Evolutionary conservation across 1,284 basidiomycete genomes (phyloP).

Genomic region (Cerioporus squamosus): DNA sequence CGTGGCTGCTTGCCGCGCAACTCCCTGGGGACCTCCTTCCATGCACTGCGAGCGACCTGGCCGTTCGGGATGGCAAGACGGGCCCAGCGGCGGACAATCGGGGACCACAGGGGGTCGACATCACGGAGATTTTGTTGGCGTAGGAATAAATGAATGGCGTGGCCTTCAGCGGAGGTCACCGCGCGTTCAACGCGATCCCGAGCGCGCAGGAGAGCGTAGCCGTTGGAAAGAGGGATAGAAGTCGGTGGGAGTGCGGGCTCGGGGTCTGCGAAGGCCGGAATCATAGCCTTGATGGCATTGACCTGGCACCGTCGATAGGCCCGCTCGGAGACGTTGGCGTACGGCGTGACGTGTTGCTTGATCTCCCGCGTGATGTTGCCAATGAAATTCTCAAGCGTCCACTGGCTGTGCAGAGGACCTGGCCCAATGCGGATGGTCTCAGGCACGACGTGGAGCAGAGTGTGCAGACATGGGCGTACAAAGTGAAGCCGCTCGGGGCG

Average conservation of each 20-base stretch:
- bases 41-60: neutral
- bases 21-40: conserved; percentile 1
- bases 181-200: neutral
- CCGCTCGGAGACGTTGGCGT: conserved; percentile 27
- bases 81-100: neutral
- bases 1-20: neutral
- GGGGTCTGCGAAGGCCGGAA: conserved; percentile 15
- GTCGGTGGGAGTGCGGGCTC: neutral
- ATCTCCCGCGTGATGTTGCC: conserved; percentile 31
- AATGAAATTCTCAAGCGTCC: conserved; percentile 31
- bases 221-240: conserved; percentile 10
- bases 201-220: conserved; percentile 10
- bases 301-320: conserved; percentile 17
- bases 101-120: neutral
- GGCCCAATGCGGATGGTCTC: conserved; percentile 27
- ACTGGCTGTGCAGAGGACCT: conserved; percentile 22
- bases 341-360: conserved; percentile 28
- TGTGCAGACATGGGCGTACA: conserved; percentile 28
- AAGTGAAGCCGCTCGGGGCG: conserved; percentile 29
- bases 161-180: neutral
- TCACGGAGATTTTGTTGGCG: neutral
- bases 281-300: conserved; percentile 28
- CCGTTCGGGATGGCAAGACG: neutral
- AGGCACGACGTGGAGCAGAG: conserved; percentile 16
- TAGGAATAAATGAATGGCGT: neutral